Evolutionary conservation across 1,284 basidiomycete genomes (phyloP), one percentile per base, ranked within the genome.

Genomic region (Spongiforma sp.): DNA sequence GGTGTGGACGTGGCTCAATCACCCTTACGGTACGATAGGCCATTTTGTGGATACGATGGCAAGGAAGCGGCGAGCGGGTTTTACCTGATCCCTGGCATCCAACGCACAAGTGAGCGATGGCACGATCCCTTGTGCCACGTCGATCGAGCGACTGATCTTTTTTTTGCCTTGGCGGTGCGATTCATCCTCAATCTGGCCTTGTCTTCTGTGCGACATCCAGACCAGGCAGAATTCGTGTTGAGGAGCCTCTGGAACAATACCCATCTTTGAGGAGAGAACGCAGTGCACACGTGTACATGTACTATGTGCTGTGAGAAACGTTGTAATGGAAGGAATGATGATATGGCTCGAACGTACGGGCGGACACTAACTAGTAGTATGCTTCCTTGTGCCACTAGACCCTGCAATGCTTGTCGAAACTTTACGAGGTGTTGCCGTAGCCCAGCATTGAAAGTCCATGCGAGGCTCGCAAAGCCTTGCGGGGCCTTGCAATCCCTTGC

Each of bases 161-260:
- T 24, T 34, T 6, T 15, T 21, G 1, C 21, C 14, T 4, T 46
- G 10, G 24, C 54, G 86, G 86, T 87, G 58, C 75, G 73, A 70
- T 87, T 87, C 71, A 63, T 81, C 5, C 65, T 76, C 60, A 84
- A 83, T 63, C 30, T 70, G 14, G 71, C 71, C 21, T 68, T 85
- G 24, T 85, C 82, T 17, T 71, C 68, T 34, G 76, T 79, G 10
- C 56, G 70, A 41, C 70, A 69, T 32, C 83, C 82, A 5, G 69
- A 80, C 59, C 79, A 81, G 3, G 74, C 70, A 5, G 80, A 84
- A 57, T 87, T 88, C 62, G 81, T 86, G 4, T 78, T 86, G 39
- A 77, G 85, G 50, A 86, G 85, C 0, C 66, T 87, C 30, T 87
- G 85, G 84, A 85, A 88, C 64, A 87, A 87, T 61, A 86, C 84